Evolutionary conservation across 2,329 filamentous ascomycete species (phyloP).

Genomic region (Alternaria novae-zelandiae): DNA sequence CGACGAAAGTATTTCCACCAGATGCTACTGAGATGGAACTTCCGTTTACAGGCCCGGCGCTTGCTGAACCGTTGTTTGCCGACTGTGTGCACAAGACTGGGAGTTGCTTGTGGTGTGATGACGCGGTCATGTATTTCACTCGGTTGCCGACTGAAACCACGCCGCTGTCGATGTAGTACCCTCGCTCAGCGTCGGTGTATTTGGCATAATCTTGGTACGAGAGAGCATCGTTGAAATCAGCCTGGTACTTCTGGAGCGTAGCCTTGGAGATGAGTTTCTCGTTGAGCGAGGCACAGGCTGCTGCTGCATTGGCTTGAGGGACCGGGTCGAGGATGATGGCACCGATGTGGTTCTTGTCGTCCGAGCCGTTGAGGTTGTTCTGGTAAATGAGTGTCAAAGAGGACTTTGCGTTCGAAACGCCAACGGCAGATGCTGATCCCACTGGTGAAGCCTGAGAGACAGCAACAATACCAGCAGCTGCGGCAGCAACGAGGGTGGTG

Average conservation of each 20-base stretch:
- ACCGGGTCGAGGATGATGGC: slow-evolving; percentile 58
- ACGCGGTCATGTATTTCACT: slow-evolving; percentile 43
- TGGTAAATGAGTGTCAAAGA: slow-evolving; percentile 61
- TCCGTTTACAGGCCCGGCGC: slow-evolving; percentile 29
- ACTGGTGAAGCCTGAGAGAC: slow-evolving; percentile 24
- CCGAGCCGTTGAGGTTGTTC: slow-evolving; percentile 62
- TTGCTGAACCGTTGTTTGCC: slow-evolving; percentile 43
- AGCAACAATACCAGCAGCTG: slow-evolving; percentile 24
- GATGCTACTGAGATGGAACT: slow-evolving; percentile 49
- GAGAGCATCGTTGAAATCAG: slow-evolving; percentile 56
- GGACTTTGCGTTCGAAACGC: slow-evolving; percentile 42
- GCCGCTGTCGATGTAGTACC: slow-evolving; percentile 54
- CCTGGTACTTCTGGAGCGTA: slow-evolving; percentile 51
- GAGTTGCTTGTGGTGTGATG: slow-evolving; percentile 38
- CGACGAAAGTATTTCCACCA: slow-evolving; percentile 55
- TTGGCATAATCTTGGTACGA: slow-evolving; percentile 55
- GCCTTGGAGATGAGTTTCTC: slow-evolving; percentile 55
- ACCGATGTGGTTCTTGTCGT: slow-evolving; percentile 60
- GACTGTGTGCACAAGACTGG: slow-evolving; percentile 62
- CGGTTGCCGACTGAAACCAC: slow-evolving; percentile 47
- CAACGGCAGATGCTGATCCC: slow-evolving; percentile 16
- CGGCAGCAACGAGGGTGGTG: slow-evolving; percentile 28
- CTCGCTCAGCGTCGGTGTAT: slow-evolving; percentile 43
- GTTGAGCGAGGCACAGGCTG: slow-evolving; percentile 56
- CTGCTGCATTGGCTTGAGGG: slow-evolving; percentile 44